Base-by-base conservation (phyloP, 1,139 yeast species). In the Suhomyces kunorum region DNA sequence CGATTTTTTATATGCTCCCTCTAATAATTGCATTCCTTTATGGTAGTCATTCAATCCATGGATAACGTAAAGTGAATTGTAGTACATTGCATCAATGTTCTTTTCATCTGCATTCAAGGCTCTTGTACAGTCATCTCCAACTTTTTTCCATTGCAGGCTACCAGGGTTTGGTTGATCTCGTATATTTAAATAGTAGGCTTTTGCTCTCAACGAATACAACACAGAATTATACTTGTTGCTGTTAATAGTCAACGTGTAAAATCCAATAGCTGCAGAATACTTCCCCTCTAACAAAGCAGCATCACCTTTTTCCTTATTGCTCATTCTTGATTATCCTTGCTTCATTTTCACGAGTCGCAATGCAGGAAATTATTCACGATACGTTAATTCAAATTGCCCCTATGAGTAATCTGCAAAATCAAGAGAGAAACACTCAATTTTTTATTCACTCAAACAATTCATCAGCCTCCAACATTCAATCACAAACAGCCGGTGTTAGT, bases 1-100 rank as follows among this genome's bases (percentile, higher is more conserved):
- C 31, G 51, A 63, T 50, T 37, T 58, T 44, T 55, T 51, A 44
- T 69, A 68, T 0, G 70, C 72, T 13, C 45, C 53, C 8, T 47
- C 45, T 19, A 67, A 40, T 32, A 61, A 52, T 6, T 50, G 43
- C 39, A 64, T 54, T 0, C 70, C 71, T 29, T 51, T 54, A 7
- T 55, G 55, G 3, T 57, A 51, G 8, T 59, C 39, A 43, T 56
- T 17, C 49, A 50, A 40, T 45, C 55, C 18, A 58, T 68, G 45
- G 49, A 57, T 28, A 53, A 64, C 36, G 44, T 52, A 40, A 44
- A 66, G 49, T 43, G 63, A 49, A 47, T 50, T 36, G 52, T 63
- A 47, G 54, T 61, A 53, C 57, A 59, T 50, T 28, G 51, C 55
- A 40, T 55, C 58, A 29, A 53, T 42, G 38, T 51, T 50, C 27